These are phyloP conservation scores for Aspergillaceae sp. DNA, from an alignment of 2,329 filamentous ascomycete genomes.

Conservation along the genomic window DNA sequence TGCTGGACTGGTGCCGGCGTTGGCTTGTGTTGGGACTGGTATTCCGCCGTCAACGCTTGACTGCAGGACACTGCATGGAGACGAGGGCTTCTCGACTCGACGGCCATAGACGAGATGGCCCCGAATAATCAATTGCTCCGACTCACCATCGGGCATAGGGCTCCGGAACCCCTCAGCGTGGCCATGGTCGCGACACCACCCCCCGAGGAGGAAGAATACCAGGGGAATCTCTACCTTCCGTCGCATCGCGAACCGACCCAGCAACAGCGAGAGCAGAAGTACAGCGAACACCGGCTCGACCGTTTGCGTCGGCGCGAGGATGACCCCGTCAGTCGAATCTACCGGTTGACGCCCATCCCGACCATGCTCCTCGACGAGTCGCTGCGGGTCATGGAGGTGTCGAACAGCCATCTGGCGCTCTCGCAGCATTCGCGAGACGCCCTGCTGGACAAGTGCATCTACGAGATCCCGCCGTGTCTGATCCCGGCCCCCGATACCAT, in stretches of 20 bases:
- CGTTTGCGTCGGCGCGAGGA: slow-evolving; percentile 1
- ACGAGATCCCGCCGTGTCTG: slow-evolving; percentile 29
- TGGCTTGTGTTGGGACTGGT: too few species aligned
- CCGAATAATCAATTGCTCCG: slow-evolving; percentile 15
- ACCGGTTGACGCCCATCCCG: slow-evolving; percentile 26
- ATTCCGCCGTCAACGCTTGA: too few species aligned
- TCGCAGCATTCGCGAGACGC: slow-evolving; percentile 26
- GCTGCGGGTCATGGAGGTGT: slow-evolving; percentile 34
- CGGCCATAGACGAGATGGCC: background rate
- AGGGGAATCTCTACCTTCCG: background rate
- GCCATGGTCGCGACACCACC: slow-evolving; percentile 18
- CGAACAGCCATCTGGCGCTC: slow-evolving; percentile 34
- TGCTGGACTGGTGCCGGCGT: background rate
- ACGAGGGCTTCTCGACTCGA: background rate
- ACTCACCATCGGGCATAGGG: slow-evolving; percentile 13
- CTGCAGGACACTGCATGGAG: background rate
- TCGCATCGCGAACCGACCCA: background rate
- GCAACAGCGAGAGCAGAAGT: background rate
- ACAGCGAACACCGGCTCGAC: background rate
- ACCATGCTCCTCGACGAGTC: slow-evolving; percentile 32
- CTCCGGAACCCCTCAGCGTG: slow-evolving; percentile 8
- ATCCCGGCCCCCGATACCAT: slow-evolving; percentile 29
- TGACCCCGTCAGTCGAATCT: slow-evolving; percentile 16
- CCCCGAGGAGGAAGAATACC: slow-evolving; percentile 11
- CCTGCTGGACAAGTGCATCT: slow-evolving; percentile 29